phyloP scores from a whole-genome alignment of 768 basidiomycete genomes.

The Lanmaoa pseudosensibilis region DNA sequence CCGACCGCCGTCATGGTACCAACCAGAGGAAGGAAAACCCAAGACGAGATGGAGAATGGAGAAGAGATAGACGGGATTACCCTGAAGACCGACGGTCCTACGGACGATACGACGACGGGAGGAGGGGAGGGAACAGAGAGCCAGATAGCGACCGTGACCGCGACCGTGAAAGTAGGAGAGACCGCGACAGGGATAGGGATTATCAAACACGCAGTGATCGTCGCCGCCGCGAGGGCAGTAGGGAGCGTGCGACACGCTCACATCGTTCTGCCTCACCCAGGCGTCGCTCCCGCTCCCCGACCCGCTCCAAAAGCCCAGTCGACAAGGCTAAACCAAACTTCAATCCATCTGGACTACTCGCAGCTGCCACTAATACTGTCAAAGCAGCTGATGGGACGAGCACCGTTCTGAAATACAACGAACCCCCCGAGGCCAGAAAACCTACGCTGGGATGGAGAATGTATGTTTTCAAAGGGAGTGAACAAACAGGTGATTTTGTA shows the following conservation, averaged over 20 bases:
- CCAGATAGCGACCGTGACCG: slow-evolving; percentile 9
- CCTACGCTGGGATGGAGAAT: slow-evolving; percentile 88
- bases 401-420: slow-evolving; percentile 94
- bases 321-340: slow-evolving; percentile 89
- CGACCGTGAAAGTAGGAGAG: slow-evolving; percentile 14
- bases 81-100: slow-evolving; percentile 19
- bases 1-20: slow-evolving; percentile 17
- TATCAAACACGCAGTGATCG: slow-evolving; percentile 33
- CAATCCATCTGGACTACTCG: slow-evolving; percentile 81
- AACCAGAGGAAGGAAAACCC: slow-evolving; percentile 15
- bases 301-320: slow-evolving; percentile 45
- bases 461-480: slow-evolving; percentile 95
- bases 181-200: slow-evolving; percentile 41
- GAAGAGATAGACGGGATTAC: slow-evolving; percentile 19
- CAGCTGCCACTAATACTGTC: slow-evolving; percentile 94
- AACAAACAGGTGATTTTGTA: slow-evolving; percentile 78
- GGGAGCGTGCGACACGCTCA: slow-evolving; percentile 32
- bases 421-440: slow-evolving; percentile 96
- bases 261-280: slow-evolving; percentile 61
- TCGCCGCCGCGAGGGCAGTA: slow-evolving; percentile 24
- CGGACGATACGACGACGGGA: slow-evolving; percentile 22
- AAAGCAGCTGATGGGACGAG: slow-evolving; percentile 70
- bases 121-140: slow-evolving; percentile 16
- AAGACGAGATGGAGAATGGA: slow-evolving; percentile 24
- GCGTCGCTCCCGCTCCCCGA: slow-evolving; percentile 38